Percentiles rank a stretch among this genome's conserved stretches.
Evolutionary conservation across 1,284 basidiomycete genomes (phyloP).

Genomic region (Chiua sp.): DNA sequence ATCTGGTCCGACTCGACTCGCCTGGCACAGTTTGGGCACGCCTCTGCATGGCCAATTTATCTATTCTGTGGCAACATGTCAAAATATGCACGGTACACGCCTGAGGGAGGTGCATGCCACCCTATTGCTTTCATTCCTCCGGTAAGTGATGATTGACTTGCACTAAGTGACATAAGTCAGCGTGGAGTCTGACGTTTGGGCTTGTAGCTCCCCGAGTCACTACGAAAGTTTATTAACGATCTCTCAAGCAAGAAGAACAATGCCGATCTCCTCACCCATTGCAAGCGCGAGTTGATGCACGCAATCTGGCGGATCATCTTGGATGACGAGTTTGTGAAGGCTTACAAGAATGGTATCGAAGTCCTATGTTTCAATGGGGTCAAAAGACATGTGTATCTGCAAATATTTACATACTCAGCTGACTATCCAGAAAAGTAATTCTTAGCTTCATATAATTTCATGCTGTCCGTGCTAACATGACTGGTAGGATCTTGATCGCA

Average conservation of each 20-base stretch:
- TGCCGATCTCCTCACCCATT: constrained; percentile 32
- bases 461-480: too few species aligned
- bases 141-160: not conserved
- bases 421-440: constrained; percentile 43
- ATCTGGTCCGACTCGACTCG: too few species aligned
- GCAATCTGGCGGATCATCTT: constrained; percentile 36
- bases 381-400: constrained; percentile 30
- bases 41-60: too few species aligned
- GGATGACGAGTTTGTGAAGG: constrained; percentile 36
- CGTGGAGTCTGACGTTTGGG: constrained; percentile 31
- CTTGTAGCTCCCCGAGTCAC: constrained; percentile 30
- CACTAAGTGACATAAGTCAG: too few species aligned
- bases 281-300: constrained; percentile 39
- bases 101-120: too few species aligned
- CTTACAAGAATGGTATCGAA: constrained; percentile 37
- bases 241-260: constrained; percentile 26
- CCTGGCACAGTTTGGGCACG: too few species aligned
- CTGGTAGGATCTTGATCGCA: constrained; percentile 31
- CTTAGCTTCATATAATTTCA: too few species aligned
- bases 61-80: too few species aligned
- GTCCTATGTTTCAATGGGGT: constrained; percentile 36
- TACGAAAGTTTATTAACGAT: constrained; percentile 33
- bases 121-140: too few species aligned
- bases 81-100: too few species aligned
- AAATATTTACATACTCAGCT: constrained; percentile 40